Base-by-base conservation (phyloP, 257 asterid genomes). In the Mitragyna speciosa region DNA sequence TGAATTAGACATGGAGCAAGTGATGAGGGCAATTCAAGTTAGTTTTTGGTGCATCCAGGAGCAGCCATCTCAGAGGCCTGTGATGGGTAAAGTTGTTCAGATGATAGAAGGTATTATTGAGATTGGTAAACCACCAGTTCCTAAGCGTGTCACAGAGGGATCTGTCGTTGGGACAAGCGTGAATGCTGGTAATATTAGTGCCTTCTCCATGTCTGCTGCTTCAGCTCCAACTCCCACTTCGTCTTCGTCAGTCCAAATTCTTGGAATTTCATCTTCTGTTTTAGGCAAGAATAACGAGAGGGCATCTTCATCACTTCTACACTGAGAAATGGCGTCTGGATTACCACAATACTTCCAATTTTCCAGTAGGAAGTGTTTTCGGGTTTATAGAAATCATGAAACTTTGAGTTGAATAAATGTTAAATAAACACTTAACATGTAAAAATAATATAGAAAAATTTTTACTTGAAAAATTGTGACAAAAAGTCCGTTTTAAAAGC, bases 31-130 rank as follows among this genome's bases (percentile, higher is more conserved):
- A 4, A 85, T 93, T 73, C 76, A 82, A 73, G 96, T 92, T 31
- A 87, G 97, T 78, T 94, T 94, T 83, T 94, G 98, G 98, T 94
- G 98, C 86, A 91, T 91, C 64, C 98, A 92, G 85, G 98, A 94
- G 80, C 97, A 94, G 78, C 97, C 97, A 7, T 91, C 97, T 71
- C 97, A 90, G 43, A 90, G 98, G 87, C 98, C 97, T 15, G 85
- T 82, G 78, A 94, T 94, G 98, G 91, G 97, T 58, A 94, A 92
- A 82, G 97, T 92, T 70, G 95, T 94, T 63, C 98, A 94, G 79
- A 92, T 94, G 98, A 70, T 94, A 86, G 98, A 92, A 80, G 98
- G 98, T 20, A 83, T 92, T 71, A 28, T 83, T 76, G 93, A 86
- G 75, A 87, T 92, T 52, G 88, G 84, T 73, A 84, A 82, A 82